Percentiles rank a stretch among this genome's conserved stretches.
Evolutionary conservation across 2,329 filamentous ascomycete species (phyloP).

Genomic region (Fusarium oligoseptatum): DNA sequence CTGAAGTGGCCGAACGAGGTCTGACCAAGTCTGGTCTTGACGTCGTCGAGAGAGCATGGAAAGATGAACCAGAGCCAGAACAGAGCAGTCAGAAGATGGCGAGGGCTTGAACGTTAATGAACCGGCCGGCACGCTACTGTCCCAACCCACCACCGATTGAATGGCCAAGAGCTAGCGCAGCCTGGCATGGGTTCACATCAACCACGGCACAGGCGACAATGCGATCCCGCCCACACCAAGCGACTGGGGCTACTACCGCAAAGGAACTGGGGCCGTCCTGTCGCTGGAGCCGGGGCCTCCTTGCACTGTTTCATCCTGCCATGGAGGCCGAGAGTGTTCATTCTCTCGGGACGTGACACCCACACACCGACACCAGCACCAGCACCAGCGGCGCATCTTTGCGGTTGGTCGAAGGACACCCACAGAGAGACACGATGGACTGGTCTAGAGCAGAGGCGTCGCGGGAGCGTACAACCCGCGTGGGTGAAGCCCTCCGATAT

Average conservation of each 20-base stretch:
- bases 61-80: slow-evolving; percentile 1
- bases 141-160: slow-evolving; percentile 7
- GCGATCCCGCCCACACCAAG: slow-evolving; percentile 7
- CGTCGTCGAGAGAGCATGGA: slow-evolving; percentile 10
- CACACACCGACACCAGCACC: slow-evolving; percentile 12
- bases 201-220: slow-evolving; percentile 14
- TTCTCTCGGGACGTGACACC: slow-evolving; percentile 5
- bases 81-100: slow-evolving; percentile 10
- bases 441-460: slow-evolving; percentile 2
- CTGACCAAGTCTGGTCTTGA: slow-evolving; percentile 9
- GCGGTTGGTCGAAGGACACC: slow-evolving; percentile 2
- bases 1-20: slow-evolving; percentile 4
- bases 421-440: slow-evolving; percentile 10
- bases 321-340: slow-evolving; percentile 5
- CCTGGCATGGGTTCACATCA: slow-evolving; percentile 27
- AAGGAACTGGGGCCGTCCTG: slow-evolving; percentile 5
- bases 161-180: slow-evolving; percentile 25
- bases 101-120: slow-evolving; percentile 34
- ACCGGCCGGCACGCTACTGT: slow-evolving; percentile 29
- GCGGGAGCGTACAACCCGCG: slow-evolving; percentile 4
- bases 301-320: slow-evolving; percentile 26
- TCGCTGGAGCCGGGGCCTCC: slow-evolving; percentile 14
- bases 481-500: slow-evolving; percentile 10
- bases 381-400: slow-evolving; percentile 13
- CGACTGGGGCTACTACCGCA: slow-evolving; percentile 15